Evolutionary conservation across 2,329 filamentous ascomycete genomes (phyloP).

Genomic region (Exophiala alcalophila): DNA sequence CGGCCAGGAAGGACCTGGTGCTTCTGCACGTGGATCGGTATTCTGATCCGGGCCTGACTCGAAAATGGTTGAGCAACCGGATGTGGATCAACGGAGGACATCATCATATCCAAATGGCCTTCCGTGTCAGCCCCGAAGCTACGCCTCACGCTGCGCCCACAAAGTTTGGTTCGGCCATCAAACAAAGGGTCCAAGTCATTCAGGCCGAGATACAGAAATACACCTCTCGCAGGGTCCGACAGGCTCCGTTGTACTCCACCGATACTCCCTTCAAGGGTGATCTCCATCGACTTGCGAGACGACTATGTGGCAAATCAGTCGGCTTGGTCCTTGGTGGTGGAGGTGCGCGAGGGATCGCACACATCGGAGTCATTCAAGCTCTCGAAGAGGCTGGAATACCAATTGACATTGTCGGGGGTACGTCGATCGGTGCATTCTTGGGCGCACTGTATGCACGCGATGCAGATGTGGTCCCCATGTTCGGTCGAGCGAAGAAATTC

Average conservation of each 20-base stretch:
- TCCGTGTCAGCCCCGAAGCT: conserved; percentile 71
- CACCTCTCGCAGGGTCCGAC: conserved; percentile 85
- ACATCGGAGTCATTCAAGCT: conserved; percentile 89
- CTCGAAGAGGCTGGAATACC: conserved; percentile 95
- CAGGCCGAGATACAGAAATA: conserved; percentile 99
- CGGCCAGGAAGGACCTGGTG: conserved; percentile 87
- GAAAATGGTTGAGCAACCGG: conserved; percentile 85
- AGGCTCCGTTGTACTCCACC: conserved; percentile 82
- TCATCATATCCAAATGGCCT: conserved; percentile 95
- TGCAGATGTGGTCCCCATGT: conserved; percentile 94
- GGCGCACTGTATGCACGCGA: conserved; percentile 93
- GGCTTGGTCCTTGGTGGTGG: conserved; percentile 92
- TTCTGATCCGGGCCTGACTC: conserved; percentile 76
- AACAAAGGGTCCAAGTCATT: conserved; percentile 87
- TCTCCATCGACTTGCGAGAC: conserved; percentile 85
- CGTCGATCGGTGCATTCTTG: conserved; percentile 93
- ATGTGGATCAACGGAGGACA: conserved; percentile 98
- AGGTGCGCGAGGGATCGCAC: conserved; percentile 85
- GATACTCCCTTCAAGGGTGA: conserved; percentile 94
- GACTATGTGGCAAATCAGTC: conserved; percentile 89
- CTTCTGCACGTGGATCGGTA: conserved; percentile 86
- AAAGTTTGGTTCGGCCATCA: conserved; percentile 78
- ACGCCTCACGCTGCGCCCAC: conserved; percentile 67
- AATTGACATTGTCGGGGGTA: conserved; percentile 91
- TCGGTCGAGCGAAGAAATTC: conserved; percentile 95